Conservation (phyloP, 768 basidiomycete genomes). For the Trametes coccinea region DNA sequence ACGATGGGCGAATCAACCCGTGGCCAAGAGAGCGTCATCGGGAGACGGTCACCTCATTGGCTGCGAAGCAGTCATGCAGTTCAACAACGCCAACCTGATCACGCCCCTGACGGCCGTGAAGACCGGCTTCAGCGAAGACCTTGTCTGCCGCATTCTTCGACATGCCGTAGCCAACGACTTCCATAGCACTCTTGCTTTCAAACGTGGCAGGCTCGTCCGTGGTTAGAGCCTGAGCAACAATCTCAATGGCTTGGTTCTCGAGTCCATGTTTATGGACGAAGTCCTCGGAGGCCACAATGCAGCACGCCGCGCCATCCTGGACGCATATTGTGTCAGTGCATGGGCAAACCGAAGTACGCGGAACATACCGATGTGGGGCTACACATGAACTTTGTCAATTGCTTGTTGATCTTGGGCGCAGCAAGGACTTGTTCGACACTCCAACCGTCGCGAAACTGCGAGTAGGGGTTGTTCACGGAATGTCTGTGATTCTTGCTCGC, state of each 20-base stretch:
- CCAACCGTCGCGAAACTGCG: constrained; percentile 83
- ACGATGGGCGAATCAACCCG: not conserved
- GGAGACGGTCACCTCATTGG: constrained; percentile 61
- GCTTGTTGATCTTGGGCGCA: constrained; percentile 66
- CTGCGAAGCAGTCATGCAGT: constrained; percentile 83
- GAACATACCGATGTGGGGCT: constrained; percentile 71
- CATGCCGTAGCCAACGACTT: constrained; percentile 82
- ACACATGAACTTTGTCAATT: constrained; percentile 84
- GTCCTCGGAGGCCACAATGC: constrained; percentile 74
- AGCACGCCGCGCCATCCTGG: constrained; percentile 76
- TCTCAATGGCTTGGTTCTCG: constrained; percentile 87
- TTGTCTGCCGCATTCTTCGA: constrained; percentile 65
- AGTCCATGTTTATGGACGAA: constrained; percentile 72
- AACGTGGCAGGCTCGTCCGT: constrained; percentile 71
- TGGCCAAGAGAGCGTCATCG: not conserved
- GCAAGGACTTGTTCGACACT: constrained; percentile 66
- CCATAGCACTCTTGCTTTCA: constrained; percentile 70
- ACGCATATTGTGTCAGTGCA: not conserved
- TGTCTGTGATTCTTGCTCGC: constrained; percentile 86
- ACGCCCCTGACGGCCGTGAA: constrained; percentile 58
- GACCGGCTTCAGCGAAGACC: constrained; percentile 71
- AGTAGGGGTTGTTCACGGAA: constrained; percentile 81
- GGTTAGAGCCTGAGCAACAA: constrained; percentile 61
- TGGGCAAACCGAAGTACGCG: not conserved
- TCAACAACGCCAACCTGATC: constrained; percentile 84